Percentiles rank a stretch among this genome's conserved stretches.
phyloP scores from a whole-genome alignment of 352 stramenopile genomes.

The Pythium phragmiticola region DNA sequence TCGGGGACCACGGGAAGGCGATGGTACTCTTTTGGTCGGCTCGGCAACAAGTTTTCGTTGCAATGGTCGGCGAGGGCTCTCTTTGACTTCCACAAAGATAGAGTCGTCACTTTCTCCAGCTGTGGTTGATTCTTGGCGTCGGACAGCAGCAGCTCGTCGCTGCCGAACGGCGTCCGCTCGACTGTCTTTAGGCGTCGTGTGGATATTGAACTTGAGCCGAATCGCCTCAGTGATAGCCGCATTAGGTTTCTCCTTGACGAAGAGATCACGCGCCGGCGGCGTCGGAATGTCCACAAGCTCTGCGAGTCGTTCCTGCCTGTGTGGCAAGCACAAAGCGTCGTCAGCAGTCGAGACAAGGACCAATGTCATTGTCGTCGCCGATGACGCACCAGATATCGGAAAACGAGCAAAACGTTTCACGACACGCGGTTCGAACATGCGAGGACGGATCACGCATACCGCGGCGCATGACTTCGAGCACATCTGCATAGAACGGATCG shows the following conservation, averaged over 20 bases:
- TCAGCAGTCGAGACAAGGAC: neutral
- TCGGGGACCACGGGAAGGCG: conserved; percentile 3
- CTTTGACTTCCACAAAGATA: conserved; percentile 23
- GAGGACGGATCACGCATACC: conserved; percentile 47
- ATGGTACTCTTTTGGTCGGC: neutral
- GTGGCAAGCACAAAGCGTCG: neutral
- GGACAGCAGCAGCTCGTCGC: conserved; percentile 2
- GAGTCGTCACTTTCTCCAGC: conserved; percentile 7
- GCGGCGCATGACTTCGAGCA: conserved; percentile 48
- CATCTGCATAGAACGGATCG: conserved; percentile 38
- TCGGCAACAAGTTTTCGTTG: neutral
- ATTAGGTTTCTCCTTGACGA: conserved; percentile 51
- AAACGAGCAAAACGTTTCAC: conserved; percentile 48
- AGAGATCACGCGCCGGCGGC: conserved; percentile 30
- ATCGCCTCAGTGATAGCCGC: conserved; percentile 46
- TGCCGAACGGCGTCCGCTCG: conserved; percentile 11
- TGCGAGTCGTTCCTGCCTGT: conserved; percentile 47
- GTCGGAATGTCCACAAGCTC: conserved; percentile 52
- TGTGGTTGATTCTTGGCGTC: conserved; percentile 8
- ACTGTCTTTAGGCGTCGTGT: conserved; percentile 1
- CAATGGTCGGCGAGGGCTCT: conserved; percentile 9
- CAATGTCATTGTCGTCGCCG: neutral
- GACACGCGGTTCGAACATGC: conserved; percentile 40
- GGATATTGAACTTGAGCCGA: conserved; percentile 29
- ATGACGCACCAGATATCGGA: conserved; percentile 46